Evolutionary conservation across 257 asterid genomes (phyloP).

Genomic region (Euphrasia confusa): DNA sequence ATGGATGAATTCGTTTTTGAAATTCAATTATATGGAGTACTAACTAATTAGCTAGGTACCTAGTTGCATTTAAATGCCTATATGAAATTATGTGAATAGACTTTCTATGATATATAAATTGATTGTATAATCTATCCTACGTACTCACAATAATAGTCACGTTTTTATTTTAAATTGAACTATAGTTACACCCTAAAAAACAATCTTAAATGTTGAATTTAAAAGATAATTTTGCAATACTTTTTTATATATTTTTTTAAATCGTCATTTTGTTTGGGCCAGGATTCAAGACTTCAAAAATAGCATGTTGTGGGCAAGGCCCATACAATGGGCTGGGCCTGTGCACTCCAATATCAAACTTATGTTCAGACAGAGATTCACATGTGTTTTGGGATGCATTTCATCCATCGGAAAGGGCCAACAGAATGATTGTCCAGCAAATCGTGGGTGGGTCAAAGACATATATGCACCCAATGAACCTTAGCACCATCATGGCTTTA

Average conservation of each 20-base stretch:
- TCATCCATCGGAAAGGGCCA: constrained; percentile 85
- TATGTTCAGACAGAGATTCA: constrained; percentile 57
- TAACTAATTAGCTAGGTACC: no score
- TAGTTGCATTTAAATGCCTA: no score
- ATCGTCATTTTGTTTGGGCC: constrained; percentile 6
- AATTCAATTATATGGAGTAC: background rate
- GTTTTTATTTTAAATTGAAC: no score
- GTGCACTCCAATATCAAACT: constrained; percentile 61
- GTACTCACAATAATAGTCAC: no score
- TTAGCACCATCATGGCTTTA: constrained; percentile 53
- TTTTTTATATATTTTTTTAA: no score
- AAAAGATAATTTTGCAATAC: no score
- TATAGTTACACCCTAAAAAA: no score
- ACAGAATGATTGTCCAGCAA: constrained; percentile 60
- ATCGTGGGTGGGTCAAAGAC: constrained; percentile 42
- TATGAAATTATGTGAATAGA: no score
- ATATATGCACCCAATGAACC: constrained; percentile 88
- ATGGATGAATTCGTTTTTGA: background rate
- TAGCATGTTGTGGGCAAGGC: constrained; percentile 96
- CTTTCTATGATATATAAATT: no score
- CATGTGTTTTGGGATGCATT: constrained; percentile 86
- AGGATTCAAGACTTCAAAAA: constrained; percentile 68
- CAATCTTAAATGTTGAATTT: no score
- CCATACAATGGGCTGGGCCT: constrained; percentile 85
- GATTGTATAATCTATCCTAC: no score